Evolutionary conservation across 208 protist genomes (phyloP).

Genomic region (Leishmania arabica): DNA sequence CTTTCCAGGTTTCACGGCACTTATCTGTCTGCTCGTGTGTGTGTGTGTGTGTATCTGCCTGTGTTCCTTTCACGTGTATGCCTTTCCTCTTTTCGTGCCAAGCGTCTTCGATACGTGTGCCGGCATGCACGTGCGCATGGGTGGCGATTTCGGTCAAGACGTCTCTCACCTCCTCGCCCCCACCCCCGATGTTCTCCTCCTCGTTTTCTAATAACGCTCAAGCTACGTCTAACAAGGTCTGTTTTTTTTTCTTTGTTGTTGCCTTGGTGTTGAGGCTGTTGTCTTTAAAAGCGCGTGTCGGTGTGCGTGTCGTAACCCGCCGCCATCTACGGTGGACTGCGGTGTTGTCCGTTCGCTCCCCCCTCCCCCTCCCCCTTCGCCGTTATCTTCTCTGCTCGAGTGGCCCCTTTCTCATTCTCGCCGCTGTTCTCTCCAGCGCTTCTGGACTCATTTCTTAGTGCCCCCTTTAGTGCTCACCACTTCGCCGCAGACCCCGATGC

Average conservation of each 20-base stretch:
- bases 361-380: background rate
- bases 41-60: background rate
- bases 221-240: background rate
- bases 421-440: background rate
- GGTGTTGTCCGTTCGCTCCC: background rate
- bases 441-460: background rate
- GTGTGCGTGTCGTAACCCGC: background rate
- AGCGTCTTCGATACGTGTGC: background rate
- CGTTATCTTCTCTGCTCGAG: background rate
- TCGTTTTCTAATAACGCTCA: constrained; percentile 7
- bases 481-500: background rate
- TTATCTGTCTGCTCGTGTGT: background rate
- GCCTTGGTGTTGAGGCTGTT: background rate
- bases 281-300: background rate
- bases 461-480: background rate
- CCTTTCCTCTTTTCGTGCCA: background rate
- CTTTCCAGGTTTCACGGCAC: background rate
- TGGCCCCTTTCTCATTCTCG: background rate
- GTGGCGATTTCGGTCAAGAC: background rate
- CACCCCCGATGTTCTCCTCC: background rate
- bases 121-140: background rate
- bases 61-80: background rate
- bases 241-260: background rate
- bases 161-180: background rate
- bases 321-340: background rate